phyloP scores from a whole-genome alignment of 1,284 basidiomycete species.

The Tremellales sp. region DNA sequence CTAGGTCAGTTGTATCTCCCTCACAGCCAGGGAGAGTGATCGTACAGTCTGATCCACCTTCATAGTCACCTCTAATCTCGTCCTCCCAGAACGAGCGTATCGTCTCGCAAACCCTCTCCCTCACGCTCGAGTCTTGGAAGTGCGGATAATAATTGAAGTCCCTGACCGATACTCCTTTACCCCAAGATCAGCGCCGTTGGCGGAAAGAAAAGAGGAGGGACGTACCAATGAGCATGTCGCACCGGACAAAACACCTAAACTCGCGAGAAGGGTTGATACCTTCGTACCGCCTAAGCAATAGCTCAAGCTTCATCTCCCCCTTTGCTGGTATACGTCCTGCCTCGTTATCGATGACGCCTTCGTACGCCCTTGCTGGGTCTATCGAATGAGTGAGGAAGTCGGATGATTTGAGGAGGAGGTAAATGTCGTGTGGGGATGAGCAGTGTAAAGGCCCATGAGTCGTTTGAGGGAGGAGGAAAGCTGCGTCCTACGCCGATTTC shows the following conservation, averaged over 20 bases:
- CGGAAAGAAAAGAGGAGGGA: neutral
- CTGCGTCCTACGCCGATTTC: constrained; percentile 72
- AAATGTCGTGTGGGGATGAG: constrained; percentile 81
- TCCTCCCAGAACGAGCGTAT: constrained; percentile 65
- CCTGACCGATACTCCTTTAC: constrained; percentile 78
- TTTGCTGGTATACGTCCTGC: constrained; percentile 4
- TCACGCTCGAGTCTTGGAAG: constrained; percentile 61
- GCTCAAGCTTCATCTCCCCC: constrained; percentile 63
- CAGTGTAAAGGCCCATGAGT: constrained; percentile 82
- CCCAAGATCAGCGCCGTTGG: constrained; percentile 3
- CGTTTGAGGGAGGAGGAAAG: constrained; percentile 75
- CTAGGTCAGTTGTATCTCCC: neutral
- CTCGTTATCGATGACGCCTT: too few relatives aligned
- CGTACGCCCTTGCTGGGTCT: constrained; percentile 49
- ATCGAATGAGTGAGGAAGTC: constrained; percentile 85
- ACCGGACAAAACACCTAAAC: constrained; percentile 78
- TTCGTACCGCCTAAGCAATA: constrained; percentile 92
- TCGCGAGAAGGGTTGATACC: constrained; percentile 70
- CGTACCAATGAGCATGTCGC: constrained; percentile 65
- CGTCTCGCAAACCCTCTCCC: constrained; percentile 55
- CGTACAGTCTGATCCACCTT: constrained; percentile 64
- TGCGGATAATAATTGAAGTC: constrained; percentile 88
- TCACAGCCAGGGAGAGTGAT: constrained; percentile 7
- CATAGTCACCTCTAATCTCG: constrained; percentile 62
- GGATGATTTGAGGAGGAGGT: constrained; percentile 86